Conservation (phyloP, 192 early-diverging fungal genomes). For the Ambispora gerdemannii region DNA sequence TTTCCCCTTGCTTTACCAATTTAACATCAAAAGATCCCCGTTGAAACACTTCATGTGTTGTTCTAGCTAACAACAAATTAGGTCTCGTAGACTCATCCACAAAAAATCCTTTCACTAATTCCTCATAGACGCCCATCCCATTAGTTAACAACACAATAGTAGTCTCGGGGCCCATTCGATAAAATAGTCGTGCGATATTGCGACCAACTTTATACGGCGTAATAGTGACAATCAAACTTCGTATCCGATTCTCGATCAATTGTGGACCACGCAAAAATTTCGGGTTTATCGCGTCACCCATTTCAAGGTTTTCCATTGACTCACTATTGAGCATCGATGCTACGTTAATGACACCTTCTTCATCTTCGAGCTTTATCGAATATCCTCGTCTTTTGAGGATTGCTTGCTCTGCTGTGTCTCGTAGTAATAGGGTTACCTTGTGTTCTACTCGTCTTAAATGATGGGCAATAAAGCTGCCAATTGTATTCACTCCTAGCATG, state of each 20-base stretch:
- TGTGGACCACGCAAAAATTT: background rate
- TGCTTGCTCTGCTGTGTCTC: background rate
- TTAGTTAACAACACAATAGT: background rate
- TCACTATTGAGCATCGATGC: background rate
- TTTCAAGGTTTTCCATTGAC: background rate
- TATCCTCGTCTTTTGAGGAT: background rate
- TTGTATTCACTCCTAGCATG: background rate
- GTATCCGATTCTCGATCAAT: background rate
- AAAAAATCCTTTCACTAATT: background rate
- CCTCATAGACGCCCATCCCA: slow-evolving; percentile 6
- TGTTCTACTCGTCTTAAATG: background rate
- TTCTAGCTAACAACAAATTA: background rate
- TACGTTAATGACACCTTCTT: background rate
- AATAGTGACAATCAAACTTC: background rate
- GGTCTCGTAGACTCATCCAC: background rate
- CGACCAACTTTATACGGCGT: background rate
- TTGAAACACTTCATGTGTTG: background rate
- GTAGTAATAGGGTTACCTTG: background rate
- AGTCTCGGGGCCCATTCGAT: background rate
- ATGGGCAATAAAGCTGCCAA: background rate
- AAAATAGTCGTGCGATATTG: background rate
- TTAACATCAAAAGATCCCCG: background rate
- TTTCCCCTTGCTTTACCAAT: background rate
- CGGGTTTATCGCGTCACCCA: background rate
- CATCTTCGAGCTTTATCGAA: background rate